Evolutionary conservation across 176 grass and related monocot species (phyloP), one percentile per base, ranked within the genome.

Genomic region (Carex scoparia): DNA sequence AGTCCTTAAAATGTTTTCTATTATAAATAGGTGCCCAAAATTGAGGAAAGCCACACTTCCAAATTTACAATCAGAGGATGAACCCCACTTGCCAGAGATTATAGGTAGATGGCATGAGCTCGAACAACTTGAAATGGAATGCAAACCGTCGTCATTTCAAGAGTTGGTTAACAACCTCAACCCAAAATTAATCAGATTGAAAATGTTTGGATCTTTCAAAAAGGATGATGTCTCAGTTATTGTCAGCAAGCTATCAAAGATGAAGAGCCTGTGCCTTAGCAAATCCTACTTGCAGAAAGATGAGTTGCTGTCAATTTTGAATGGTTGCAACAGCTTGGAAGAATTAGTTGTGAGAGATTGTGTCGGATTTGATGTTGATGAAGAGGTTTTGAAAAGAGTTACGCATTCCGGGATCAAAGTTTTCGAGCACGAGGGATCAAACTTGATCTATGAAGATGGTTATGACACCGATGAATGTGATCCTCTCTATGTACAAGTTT

Each of bases 111-210:
- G 91, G 94, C 88, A 19, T 0, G 70, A 84, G 13, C 94, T 97
- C 0, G 51, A 84, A 32, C 85, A 87, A 80, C 89, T 97, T 15
- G 94, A 94, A 72, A 84, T 97, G 53, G 91, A 84, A 2, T 13
- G 87, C 33, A 97, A 97, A 70, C 91, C 94, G 4, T 80, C 87
- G 0, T 85, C 89, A 16, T 89, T 97, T 85, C 60, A 80, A 23
- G 61, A 79, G 3, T 53, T 91, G 53, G 89, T 79, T n/a, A 23
- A 49, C 64, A 67, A 87, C 64, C 84, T 97, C 5, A 85, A 86
- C 66, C 86, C 62, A 1, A 62, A 10, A 63, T 77, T 97, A 60
- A 10, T 4, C 1, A 56, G 84, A 72, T 78, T 94, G 46, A 93
- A 40, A 75, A 75, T 79, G 42, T 71, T 68, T 1, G 94, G 94